Evolutionary conservation across 2,329 filamentous ascomycete species (phyloP).

Genomic region (Cladobotryum mycophilum): DNA sequence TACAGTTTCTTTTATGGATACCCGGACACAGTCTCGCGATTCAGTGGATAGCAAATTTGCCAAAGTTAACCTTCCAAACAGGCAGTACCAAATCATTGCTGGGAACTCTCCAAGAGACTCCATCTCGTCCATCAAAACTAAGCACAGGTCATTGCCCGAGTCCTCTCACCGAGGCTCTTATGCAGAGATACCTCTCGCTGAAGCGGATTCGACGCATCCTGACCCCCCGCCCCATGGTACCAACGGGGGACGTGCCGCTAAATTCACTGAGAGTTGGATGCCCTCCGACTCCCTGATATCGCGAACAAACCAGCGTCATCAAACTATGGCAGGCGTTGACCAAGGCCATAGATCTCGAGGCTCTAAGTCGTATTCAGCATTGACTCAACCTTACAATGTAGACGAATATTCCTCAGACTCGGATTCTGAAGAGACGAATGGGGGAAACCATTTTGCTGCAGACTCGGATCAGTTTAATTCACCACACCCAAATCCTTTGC

Average conservation of each 20-base stretch:
- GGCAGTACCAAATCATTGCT: constrained; percentile 47
- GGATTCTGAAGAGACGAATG: constrained; percentile 32
- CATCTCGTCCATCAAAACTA: constrained; percentile 38
- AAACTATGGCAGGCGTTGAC: constrained; percentile 33
- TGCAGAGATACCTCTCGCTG: constrained; percentile 41
- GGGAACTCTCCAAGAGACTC: constrained; percentile 39
- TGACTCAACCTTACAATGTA: constrained; percentile 40
- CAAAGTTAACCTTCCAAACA: constrained; percentile 46
- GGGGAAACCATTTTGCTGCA: constrained; percentile 19
- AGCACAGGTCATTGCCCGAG: constrained; percentile 38
- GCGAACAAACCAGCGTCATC: constrained; percentile 48
- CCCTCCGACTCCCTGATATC: constrained; percentile 48
- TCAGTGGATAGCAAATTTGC: constrained; percentile 50
- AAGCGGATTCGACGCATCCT: constrained; percentile 25
- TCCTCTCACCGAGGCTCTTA: constrained; percentile 40
- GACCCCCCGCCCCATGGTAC: constrained; percentile 17
- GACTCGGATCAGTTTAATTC: constrained; percentile 21
- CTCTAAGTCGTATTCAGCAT: constrained; percentile 38
- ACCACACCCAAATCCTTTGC: constrained; percentile 47
- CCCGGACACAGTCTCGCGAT: constrained; percentile 57
- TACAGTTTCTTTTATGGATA: constrained; percentile 74
- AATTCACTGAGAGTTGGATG: constrained; percentile 51
- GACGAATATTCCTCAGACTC: constrained; percentile 36
- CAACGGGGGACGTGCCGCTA: constrained; percentile 33
- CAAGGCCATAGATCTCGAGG: constrained; percentile 25